Percentiles rank a stretch among this genome's conserved stretches.
These are phyloP conservation scores for Scheffersomyces titani DNA, from an alignment of 1,139 yeast genomes.

Conservation along the genomic window DNA sequence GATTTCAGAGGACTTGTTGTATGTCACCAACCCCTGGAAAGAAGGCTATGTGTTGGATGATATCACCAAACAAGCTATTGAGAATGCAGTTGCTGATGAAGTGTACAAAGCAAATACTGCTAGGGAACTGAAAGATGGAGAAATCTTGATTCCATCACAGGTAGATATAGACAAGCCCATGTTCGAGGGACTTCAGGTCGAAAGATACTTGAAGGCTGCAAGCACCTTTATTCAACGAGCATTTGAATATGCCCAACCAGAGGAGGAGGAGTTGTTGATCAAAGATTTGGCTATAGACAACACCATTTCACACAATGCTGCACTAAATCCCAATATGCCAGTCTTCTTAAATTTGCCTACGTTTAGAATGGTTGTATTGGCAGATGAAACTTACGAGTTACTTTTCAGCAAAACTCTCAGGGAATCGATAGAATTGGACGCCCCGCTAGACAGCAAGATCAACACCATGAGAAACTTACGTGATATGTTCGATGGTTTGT, in stretches of 20 bases:
- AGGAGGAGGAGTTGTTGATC: constrained; percentile 46
- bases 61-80: constrained; percentile 62
- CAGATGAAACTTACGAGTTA: constrained; percentile 89
- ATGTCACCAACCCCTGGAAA: constrained; percentile 81
- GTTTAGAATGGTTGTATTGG: constrained; percentile 90
- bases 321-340: constrained; percentile 78
- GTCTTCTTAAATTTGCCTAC: constrained; percentile 80
- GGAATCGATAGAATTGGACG: constrained; percentile 65
- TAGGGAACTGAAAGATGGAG: constrained; percentile 15
- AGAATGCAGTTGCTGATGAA: constrained; percentile 64
- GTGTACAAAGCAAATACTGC: constrained; percentile 36
- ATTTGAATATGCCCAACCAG: constrained; percentile 85
- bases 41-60: constrained; percentile 63
- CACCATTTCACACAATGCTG: constrained; percentile 60
- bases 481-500: constrained; percentile 86
- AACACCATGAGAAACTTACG: constrained; percentile 65
- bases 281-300: constrained; percentile 42
- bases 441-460: constrained; percentile 47
- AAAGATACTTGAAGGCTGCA: constrained; percentile 83
- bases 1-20: constrained; percentile 83
- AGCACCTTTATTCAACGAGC: constrained; percentile 85
- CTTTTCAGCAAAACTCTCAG: constrained; percentile 72
- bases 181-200: constrained; percentile 70
- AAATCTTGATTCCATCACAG: constrained; percentile 47
- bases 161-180: constrained; percentile 62